Percentiles rank a stretch among this genome's conserved stretches.
Evolutionary conservation across 352 stramenopile species (phyloP).

Genomic region (Globisporangium spinosum): DNA sequence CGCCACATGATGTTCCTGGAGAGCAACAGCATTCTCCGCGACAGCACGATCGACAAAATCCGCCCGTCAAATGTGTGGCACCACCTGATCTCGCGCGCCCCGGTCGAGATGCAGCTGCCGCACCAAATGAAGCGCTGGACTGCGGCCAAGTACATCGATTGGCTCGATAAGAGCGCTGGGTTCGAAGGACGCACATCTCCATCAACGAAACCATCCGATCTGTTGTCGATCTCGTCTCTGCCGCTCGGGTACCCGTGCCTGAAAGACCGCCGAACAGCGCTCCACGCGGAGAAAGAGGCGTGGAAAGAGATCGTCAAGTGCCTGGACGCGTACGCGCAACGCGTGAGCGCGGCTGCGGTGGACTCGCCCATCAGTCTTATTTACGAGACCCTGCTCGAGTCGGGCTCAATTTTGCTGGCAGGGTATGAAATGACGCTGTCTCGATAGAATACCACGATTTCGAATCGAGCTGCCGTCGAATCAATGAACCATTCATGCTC

Average conservation of each 20-base stretch:
- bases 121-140: slow-evolving; percentile 75
- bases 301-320: slow-evolving; percentile 81
- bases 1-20: slow-evolving; percentile 84
- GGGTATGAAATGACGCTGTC: slow-evolving; percentile 61
- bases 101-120: slow-evolving; percentile 66
- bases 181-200: slow-evolving; percentile 21
- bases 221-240: slow-evolving; percentile 34
- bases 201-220: slow-evolving; percentile 22
- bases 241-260: slow-evolving; percentile 66
- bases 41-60: slow-evolving; percentile 77
- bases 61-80: slow-evolving; percentile 86
- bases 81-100: slow-evolving; percentile 67
- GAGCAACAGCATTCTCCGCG: slow-evolving; percentile 51
- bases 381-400: slow-evolving; percentile 75
- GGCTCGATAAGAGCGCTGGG: slow-evolving; percentile 56
- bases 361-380: slow-evolving; percentile 49
- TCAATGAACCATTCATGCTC: not conserved
- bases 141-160: slow-evolving; percentile 75
- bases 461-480: not conserved
- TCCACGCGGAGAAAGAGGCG: slow-evolving; percentile 63
- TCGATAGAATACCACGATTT: not conserved
- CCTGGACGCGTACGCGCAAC: slow-evolving; percentile 77
- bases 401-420: slow-evolving; percentile 70
- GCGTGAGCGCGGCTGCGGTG: slow-evolving; percentile 48
- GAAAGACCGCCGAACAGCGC: slow-evolving; percentile 44